phyloP scores from a whole-genome alignment of 2,329 filamentous ascomycete genomes.

The Nannizziopsis arthrosporioides region DNA sequence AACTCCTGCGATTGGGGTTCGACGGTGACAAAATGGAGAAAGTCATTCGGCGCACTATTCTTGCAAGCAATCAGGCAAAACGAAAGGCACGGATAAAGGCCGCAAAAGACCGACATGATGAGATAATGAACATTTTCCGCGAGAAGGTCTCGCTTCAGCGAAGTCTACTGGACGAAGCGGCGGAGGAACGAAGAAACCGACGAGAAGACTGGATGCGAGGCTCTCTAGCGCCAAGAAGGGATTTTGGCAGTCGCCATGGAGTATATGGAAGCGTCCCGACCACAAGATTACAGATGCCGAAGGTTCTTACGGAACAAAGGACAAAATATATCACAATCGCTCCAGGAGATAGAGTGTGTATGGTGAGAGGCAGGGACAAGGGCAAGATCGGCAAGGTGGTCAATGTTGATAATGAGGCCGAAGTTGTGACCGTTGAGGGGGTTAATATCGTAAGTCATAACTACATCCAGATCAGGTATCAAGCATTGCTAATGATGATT shows the following conservation, averaged over 20 bases:
- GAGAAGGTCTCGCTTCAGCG: slow-evolving; percentile 24
- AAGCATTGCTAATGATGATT: neutral
- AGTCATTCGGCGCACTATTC: slow-evolving; percentile 52
- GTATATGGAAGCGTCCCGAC: slow-evolving; percentile 47
- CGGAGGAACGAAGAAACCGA: slow-evolving; percentile 45
- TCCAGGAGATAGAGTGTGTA: slow-evolving; percentile 65
- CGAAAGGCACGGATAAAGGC: slow-evolving; percentile 36
- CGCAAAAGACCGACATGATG: slow-evolving; percentile 30
- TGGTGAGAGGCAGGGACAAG: slow-evolving; percentile 65
- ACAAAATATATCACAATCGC: slow-evolving; percentile 49
- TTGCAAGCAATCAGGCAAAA: slow-evolving; percentile 53
- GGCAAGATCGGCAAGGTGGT: slow-evolving; percentile 70
- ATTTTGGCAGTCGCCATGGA: slow-evolving; percentile 49
- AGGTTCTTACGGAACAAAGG: slow-evolving; percentile 31
- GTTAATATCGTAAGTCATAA: slow-evolving; percentile 52
- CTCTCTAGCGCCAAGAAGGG: slow-evolving; percentile 62
- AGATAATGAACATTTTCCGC: slow-evolving; percentile 24
- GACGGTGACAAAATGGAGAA: slow-evolving; percentile 49
- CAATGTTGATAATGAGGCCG: slow-evolving; percentile 43
- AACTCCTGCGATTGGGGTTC: neutral
- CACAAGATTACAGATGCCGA: slow-evolving; percentile 27
- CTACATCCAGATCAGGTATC: neutral
- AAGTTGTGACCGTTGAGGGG: slow-evolving; percentile 50
- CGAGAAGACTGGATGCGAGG: slow-evolving; percentile 71
- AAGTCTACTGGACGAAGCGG: slow-evolving; percentile 29